Evolutionary conservation across 2,329 filamentous ascomycete genomes (phyloP), one percentile per base, ranked within the genome.

Genomic region (Trichoderma pleuroti): DNA sequence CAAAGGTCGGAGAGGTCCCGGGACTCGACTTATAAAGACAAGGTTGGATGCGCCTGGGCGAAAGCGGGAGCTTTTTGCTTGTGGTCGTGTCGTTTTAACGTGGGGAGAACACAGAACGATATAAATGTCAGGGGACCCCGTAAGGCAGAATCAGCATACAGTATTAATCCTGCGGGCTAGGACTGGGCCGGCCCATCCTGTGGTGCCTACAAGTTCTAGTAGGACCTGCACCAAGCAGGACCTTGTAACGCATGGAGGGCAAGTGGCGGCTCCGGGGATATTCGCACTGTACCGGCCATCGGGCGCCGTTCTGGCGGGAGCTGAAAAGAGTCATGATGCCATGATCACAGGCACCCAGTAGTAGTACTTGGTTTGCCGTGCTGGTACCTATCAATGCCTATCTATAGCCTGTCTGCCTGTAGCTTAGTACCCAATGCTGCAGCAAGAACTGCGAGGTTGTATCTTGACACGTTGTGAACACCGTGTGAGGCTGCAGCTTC

Each of bases 31-130:
- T 59, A 62, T 39, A 64, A 52, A 28, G 60, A 66, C 64, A 60
- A 60, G 69, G 69, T 49, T 68, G 65, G 69, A 69, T 66, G 71
- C 68, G 72, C 52, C 56, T 71, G 71, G 60, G 69, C 72, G 71
- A 71, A 49, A 32, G 59, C 30, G 56, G 73, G 57, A 73, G 70
- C 72, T 73, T 73, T 73, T 74, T 57, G 60, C 39, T 69, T 61
- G 36, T 59, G 71, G 46, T 70, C 54, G 66, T 67, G 69, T 71
- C 61, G 70, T 65, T 66, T 70, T 66, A 68, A 71, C 70, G 70
- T 71, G 70, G 71, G 70, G 69, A 70, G 70, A 61, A 42, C 39
- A 72, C 64, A 49, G 56, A 60, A 42, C 32, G 68, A 67, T 24
- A 54, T 59, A 34, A 32, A 59, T 34, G 56, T 60, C 68, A 69